Evolutionary conservation across 1,284 basidiomycete species (phyloP), one percentile per base, ranked within the genome.

Genomic region (Cryptococcus wingfieldii): DNA sequence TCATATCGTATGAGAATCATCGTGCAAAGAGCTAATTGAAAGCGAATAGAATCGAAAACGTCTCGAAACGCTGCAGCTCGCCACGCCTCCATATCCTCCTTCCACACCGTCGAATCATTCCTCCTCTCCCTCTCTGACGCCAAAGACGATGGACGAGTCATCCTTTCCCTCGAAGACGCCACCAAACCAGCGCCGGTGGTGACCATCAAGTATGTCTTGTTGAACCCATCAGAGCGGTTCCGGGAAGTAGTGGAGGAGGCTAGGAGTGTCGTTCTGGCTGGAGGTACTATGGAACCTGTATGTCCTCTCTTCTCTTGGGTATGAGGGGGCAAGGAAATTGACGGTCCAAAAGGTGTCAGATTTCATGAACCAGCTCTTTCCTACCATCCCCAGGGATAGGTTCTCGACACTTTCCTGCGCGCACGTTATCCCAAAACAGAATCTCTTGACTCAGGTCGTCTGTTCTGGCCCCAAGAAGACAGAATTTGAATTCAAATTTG

Each of bases 271-370:
- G 79, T 98, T 25, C 79, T 98, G 14, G 93, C 94, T 0, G 95
- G 95, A 9, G 95, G 95, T 2, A 98, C 95, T 0, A 98, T 98
- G 95, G 92, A 91, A 41, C 95, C 95, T 8, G 90, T 93, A 66
- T 55, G 80, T 31, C 64, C 13, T 38, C 31, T 19, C 37, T 8
- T 19, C 37, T 8, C 10, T 18, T 31, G 10, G 27, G 8, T 3
- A 44, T 38, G 49, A 39, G 28, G 9, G 27, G 38, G 31, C 47
- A 53, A 18, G 38, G 47, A 52, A 12, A 41, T 34, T 6, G 34
- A 18, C 39, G 19, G 18, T 2, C 3, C 5, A 65, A 25, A 16
- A 95, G 91, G 87, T 97, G 47, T 86, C 88, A n/a, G 93, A 97
- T 73, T 84, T 98, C 25, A 80, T 84, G 28, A 81, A 81, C 53